Conservation (phyloP, 345 rosid species). For the Carallia brachiata region DNA sequence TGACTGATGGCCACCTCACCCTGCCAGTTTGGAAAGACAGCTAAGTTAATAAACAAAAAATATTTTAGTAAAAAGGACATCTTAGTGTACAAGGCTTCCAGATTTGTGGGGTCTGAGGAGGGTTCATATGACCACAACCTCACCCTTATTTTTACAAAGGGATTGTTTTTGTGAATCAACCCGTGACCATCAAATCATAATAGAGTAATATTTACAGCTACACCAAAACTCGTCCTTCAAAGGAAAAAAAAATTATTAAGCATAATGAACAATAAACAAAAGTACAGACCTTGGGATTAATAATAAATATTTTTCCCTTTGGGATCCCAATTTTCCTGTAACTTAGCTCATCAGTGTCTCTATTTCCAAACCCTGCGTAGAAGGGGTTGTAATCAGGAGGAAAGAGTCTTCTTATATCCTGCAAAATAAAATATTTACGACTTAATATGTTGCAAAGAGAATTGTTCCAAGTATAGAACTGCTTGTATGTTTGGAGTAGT, state of each 20-base stretch:
- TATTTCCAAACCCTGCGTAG: constrained; percentile 89
- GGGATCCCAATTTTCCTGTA: constrained; percentile 91
- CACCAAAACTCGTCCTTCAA: not conserved
- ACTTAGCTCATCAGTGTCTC: constrained; percentile 92
- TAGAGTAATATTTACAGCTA: too few species aligned
- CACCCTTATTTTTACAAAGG: too few species aligned
- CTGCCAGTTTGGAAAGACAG: constrained; percentile 31
- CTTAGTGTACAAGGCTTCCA: too few species aligned
- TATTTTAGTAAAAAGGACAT: too few species aligned
- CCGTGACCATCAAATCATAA: too few species aligned
- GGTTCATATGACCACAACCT: too few species aligned
- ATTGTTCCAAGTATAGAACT: not conserved
- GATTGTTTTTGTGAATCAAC: too few species aligned
- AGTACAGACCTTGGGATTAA: constrained; percentile 75
- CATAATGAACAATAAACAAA: not conserved
- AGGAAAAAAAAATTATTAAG: not conserved
- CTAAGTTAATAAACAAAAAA: not conserved
- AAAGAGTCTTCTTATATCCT: constrained; percentile 86
- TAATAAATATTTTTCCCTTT: constrained; percentile 83
- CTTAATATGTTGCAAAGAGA: not conserved
- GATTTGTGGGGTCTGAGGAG: too few species aligned
- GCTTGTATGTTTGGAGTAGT: not conserved
- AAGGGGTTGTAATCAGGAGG: constrained; percentile 87
- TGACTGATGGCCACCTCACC: constrained; percentile 93
- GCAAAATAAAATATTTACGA: constrained; percentile 18